Percentiles rank a stretch among this genome's conserved stretches.
These are phyloP conservation scores for Boletus subparvulus DNA, from an alignment of 768 basidiomycete species.

Conservation along the genomic window DNA sequence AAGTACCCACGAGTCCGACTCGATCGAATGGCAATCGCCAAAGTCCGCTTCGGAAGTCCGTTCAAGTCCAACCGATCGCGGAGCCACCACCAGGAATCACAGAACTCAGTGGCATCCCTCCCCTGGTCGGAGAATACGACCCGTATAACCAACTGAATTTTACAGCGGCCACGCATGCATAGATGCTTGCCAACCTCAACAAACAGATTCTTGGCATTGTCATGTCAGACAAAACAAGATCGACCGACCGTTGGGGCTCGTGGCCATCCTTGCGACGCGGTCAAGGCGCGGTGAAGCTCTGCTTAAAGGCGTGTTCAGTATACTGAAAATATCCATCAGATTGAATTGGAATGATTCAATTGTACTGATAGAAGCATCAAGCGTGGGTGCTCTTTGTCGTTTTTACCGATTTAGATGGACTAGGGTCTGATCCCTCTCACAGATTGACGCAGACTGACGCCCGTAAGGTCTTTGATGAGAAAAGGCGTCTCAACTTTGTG, in stretches of 20 bases:
- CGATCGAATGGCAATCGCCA: neutral
- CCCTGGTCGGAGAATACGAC: neutral
- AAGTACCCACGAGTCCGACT: neutral
- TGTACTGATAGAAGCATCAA: conserved; percentile 7
- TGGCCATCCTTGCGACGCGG: neutral
- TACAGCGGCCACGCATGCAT: neutral
- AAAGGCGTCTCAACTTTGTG: neutral
- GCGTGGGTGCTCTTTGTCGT: conserved; percentile 2
- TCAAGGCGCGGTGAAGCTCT: conserved; percentile 1
- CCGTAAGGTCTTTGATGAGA: conserved; percentile 1
- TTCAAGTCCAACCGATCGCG: neutral
- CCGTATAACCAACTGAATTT: conserved; percentile 3
- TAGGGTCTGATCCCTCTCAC: conserved; percentile 7
- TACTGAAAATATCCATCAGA: conserved; percentile 5
- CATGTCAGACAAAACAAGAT: conserved; percentile 2
- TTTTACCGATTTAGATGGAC: conserved; percentile 17
- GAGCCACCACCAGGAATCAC: neutral
- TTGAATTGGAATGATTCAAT: neutral
- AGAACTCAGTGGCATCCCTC: neutral
- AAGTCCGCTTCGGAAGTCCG: neutral
- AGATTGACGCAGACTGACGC: conserved; percentile 2
- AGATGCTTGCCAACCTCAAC: neutral
- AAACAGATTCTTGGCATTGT: neutral
- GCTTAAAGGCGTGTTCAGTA: neutral
- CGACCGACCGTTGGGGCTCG: conserved; percentile 4